Base-by-base conservation (phyloP, 2,329 filamentous ascomycete species). In the Talaromyces sp. region DNA sequence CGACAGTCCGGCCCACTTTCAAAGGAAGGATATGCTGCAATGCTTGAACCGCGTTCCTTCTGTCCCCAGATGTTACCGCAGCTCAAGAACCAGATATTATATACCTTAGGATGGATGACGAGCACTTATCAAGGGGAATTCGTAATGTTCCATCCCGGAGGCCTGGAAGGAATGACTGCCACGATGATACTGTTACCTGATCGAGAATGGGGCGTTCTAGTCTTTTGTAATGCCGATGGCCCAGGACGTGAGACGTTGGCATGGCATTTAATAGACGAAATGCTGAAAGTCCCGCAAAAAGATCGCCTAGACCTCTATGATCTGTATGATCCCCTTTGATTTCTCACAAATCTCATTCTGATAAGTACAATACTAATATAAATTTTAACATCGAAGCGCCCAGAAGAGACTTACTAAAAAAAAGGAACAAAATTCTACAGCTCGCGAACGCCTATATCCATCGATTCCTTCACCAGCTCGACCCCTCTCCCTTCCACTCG, bases 101-200 rank as follows among this genome's bases (percentile, higher is more conserved):
- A 58, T 11, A 53, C 56, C 27, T 29, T 58, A 35, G 64, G 51
- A 58, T 58, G 64, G 64, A 59, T 62, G 24, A 29, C 62, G 11
- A 54, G 61, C 29, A 62, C 54, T 2, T 64, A 65, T 21, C 31
- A 53, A 13, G 63, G 59, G 2, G 57, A 60, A 53, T 27, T 50
- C 24, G 27, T 65, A 9, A 43, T 65, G 19, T 31, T 56, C 19
- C 64, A 65, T 59, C 43, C 46, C 3, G 64, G 64, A 26, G 58
- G 55, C 21, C 58, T 63, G 38, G 57, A 49, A 14, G 64, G 64
- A 21, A 64, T 59, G 31, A 63, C 61, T 31, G 60, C 64, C 10
- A 49, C 52, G 10, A 60, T 63, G 35, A 53, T 58, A 17, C 41
- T 59, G 26, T 51, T 64, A 8, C 63, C 63, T 14, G 51, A 56